Evolutionary conservation across 495 filamentous ascomycete species (phyloP).

Genomic region (Cercophora samala): DNA sequence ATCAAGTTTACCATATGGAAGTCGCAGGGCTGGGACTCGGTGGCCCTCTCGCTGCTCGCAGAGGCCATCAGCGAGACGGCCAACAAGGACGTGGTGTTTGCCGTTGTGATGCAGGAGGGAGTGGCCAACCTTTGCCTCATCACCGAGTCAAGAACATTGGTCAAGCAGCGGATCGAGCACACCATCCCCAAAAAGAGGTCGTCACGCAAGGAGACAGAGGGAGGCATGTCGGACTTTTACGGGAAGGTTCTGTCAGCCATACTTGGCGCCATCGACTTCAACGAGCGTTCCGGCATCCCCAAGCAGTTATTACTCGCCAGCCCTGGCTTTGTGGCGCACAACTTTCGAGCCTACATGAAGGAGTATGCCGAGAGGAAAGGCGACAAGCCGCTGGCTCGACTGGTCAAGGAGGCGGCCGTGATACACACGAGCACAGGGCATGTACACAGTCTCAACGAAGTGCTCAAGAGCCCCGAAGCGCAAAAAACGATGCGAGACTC

Average conservation of each 20-base stretch:
- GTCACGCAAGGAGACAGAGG: constrained; percentile 61
- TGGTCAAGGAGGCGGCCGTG: constrained; percentile 64
- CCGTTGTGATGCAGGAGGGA: constrained; percentile 92
- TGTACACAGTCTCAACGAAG: constrained; percentile 79
- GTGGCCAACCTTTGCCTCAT: constrained; percentile 91
- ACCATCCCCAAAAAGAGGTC: constrained; percentile 75
- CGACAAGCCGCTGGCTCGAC: constrained; percentile 56
- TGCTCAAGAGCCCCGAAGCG: constrained; percentile 75
- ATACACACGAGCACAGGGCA: constrained; percentile 84
- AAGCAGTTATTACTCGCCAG: constrained; percentile 70
- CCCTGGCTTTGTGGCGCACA: constrained; percentile 79
- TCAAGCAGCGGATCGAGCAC: constrained; percentile 84
- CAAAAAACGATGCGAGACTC: constrained; percentile 73
- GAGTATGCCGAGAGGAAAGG: constrained; percentile 62
- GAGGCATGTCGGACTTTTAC: constrained; percentile 78
- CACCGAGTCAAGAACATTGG: constrained; percentile 82
- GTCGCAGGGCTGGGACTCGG: constrained; percentile 84
- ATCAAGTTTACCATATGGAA: constrained; percentile 76
- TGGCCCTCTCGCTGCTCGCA: constrained; percentile 71
- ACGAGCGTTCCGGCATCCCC: constrained; percentile 24
- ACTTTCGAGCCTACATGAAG: constrained; percentile 78
- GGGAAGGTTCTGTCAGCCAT: constrained; percentile 72
- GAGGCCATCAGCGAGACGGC: constrained; percentile 70
- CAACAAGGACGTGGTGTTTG: constrained; percentile 75
- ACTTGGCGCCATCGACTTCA: constrained; percentile 73